A percentile compares a stretch with the other conserved stretches of the same genome.
These are phyloP conservation scores for Prunus padus DNA, from an alignment of 306 rosid genomes.

Conservation along the genomic window DNA sequence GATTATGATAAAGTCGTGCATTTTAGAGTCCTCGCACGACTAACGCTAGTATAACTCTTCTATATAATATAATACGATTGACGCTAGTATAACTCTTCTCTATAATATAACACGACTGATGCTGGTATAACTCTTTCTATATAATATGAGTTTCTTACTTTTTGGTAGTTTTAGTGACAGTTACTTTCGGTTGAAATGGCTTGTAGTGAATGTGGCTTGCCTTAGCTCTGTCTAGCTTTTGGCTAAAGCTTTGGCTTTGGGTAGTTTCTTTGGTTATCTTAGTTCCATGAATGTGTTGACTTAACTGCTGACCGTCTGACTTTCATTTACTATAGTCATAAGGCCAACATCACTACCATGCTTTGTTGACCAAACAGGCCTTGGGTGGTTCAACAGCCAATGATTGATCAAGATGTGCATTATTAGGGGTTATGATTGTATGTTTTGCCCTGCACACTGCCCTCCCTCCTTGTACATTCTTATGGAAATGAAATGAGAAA, in stretches of 20 bases:
- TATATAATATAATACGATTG: too few relatives aligned
- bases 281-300: slow-evolving; percentile 19
- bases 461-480: background rate
- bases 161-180: slow-evolving; percentile 28
- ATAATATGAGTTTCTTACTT: background rate
- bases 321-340: slow-evolving; percentile 16
- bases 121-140: too few relatives aligned
- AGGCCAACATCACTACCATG: slow-evolving; percentile 23
- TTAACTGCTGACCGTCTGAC: slow-evolving; percentile 20
- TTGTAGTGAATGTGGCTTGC: slow-evolving; percentile 13
- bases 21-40: too few relatives aligned
- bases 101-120: too few relatives aligned
- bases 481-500: too few relatives aligned
- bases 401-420: slow-evolving; percentile 23
- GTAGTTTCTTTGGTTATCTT: slow-evolving; percentile 23
- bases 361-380: slow-evolving; percentile 27
- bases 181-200: slow-evolving; percentile 34
- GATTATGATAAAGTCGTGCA: too few relatives aligned
- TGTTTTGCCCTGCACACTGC: background rate
- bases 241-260: slow-evolving; percentile 10
- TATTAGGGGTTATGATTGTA: background rate
- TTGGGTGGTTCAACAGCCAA: slow-evolving; percentile 30
- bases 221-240: slow-evolving; percentile 10
- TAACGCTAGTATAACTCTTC: too few relatives aligned
- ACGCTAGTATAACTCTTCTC: too few relatives aligned